These are phyloP conservation scores for Betula pendula DNA, from an alignment of 306 rosid genomes.

Conservation along the genomic window DNA sequence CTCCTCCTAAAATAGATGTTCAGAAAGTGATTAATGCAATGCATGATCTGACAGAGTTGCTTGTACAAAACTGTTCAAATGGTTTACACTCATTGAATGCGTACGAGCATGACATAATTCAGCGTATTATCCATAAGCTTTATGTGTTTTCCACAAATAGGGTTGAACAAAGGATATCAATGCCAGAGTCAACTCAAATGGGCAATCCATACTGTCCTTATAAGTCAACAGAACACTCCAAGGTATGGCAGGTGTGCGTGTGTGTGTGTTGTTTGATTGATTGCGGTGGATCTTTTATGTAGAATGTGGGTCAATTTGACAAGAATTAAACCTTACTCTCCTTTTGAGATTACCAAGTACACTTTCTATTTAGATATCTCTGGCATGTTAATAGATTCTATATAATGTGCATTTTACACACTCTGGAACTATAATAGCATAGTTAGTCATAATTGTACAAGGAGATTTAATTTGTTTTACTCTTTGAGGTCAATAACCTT, in stretches of 20 bases:
- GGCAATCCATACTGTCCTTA: constrained; percentile 31
- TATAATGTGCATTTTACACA: neutral
- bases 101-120: constrained; percentile 38
- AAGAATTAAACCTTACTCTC: constrained; percentile 6
- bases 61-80: constrained; percentile 40
- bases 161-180: constrained; percentile 31
- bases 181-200: constrained; percentile 30
- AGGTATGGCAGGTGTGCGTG: constrained; percentile 46
- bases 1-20: constrained; percentile 46
- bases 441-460: neutral
- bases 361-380: neutral
- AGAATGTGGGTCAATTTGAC: constrained; percentile 7
- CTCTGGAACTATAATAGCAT: neutral
- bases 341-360: neutral
- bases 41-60: constrained; percentile 58
- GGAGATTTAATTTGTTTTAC: neutral
- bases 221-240: constrained; percentile 36
- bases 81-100: constrained; percentile 36
- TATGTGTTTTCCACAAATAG: constrained; percentile 32
- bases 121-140: constrained; percentile 51
- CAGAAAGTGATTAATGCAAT: constrained; percentile 39
- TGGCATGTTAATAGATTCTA: constrained; percentile 8
- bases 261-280: neutral
- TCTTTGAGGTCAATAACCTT: constrained; percentile 1
- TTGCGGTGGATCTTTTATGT: neutral